A percentile compares a stretch with the other conserved stretches of the same genome.
Conservation (phyloP, 1,284 basidiomycete genomes). For the Cerioporus squamosus region DNA sequence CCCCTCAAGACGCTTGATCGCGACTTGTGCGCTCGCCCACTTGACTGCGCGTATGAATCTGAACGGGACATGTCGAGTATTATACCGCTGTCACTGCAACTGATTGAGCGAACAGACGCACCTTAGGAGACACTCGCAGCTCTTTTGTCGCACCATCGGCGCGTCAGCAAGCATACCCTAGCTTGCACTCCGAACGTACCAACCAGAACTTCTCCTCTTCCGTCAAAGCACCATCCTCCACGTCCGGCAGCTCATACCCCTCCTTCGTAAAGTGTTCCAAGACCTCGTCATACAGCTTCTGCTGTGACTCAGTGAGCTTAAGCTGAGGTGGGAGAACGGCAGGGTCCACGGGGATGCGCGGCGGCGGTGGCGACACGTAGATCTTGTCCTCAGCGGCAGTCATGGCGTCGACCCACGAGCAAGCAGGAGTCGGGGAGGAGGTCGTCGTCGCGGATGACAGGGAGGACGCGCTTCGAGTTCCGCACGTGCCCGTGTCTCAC, state of each 20-base stretch:
- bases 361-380: slow-evolving; percentile 20
- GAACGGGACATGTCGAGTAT: not conserved
- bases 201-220: slow-evolving; percentile 81
- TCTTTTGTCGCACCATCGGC: slow-evolving; percentile 42
- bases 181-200: slow-evolving; percentile 39
- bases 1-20: slow-evolving; percentile 66
- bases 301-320: slow-evolving; percentile 49
- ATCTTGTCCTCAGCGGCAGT: slow-evolving; percentile 8
- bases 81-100: not conserved
- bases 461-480: not conserved
- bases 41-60: slow-evolving; percentile 77
- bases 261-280: slow-evolving; percentile 59
- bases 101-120: slow-evolving; percentile 29
- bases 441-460: not conserved
- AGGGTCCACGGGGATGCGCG: slow-evolving; percentile 22
- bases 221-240: slow-evolving; percentile 51
- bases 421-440: not conserved
- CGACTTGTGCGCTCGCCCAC: slow-evolving; percentile 55
- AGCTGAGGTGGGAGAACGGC: slow-evolving; percentile 19
- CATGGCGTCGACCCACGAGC: not conserved
- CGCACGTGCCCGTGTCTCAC: not conserved
- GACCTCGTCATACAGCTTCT: slow-evolving; percentile 57
- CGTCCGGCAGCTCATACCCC: slow-evolving; percentile 56
- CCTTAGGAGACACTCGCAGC: slow-evolving; percentile 73
- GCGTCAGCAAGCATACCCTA: not conserved